Evolutionary conservation across 2,329 filamentous ascomycete genomes (phyloP), one percentile per base, ranked within the genome.

Genomic region (Ilyonectria destructans): DNA sequence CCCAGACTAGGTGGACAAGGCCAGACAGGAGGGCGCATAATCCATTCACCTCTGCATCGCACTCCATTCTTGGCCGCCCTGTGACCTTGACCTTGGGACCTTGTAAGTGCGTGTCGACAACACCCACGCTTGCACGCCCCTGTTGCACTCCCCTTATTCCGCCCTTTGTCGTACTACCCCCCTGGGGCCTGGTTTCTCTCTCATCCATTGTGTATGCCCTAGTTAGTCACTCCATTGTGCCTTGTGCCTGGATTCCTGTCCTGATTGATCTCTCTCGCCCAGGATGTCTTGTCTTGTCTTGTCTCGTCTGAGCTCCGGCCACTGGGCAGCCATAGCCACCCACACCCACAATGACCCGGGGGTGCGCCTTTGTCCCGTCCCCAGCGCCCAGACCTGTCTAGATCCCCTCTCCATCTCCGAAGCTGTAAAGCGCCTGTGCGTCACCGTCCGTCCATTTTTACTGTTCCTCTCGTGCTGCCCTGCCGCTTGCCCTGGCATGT

Each of bases 1-100:
- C 10, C 12, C 17, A 40, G 35, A 17, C 37, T 17, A 17, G 43
- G n/a, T 3, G 17, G 17, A 54, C 37, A 52, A 31, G 9, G 35
- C 23, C n/a, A 26, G 26, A 43, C 35, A 55, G 46, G 31, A 59
- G 48, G 62, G 62, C 56, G 62, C 56, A 59, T 59, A 65, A 43
- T 48, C 19, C 7, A 54, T 31, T 35, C 31, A 37, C 51, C 51
- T 54, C 29, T 54, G 31, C 29, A 23, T 54, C n/a, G 19, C 17
- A 12, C 29, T 35, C 49, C 17, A 29, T 51, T 29, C 21, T 52
- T 33, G 17, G 9, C 29, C 49, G 9, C 29, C 49, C 29, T 33
- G 12, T 52, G 17, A 33, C n/a, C 29, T 31, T n/a, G 49, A 19
- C 21, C 46, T 29, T 26, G 13, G 46, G 21, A 49, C 26, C 29